Evolutionary conservation across 2,329 filamentous ascomycete species (phyloP).

Genomic region (Arthrobotrys musiformis): DNA sequence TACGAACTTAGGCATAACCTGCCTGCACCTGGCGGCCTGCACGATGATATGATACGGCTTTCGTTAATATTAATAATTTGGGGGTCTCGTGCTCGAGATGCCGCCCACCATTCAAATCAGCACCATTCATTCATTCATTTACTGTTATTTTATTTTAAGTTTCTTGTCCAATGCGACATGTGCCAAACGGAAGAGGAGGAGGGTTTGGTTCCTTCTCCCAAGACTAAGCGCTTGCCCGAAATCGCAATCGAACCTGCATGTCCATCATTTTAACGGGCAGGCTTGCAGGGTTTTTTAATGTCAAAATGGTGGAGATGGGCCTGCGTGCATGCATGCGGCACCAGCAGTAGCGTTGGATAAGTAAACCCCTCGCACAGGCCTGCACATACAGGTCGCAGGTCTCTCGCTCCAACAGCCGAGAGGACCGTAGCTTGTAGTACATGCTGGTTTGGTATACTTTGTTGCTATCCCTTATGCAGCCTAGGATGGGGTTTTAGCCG

Average conservation of each 20-base stretch:
- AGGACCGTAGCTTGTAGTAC: neutral
- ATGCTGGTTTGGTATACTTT: no score
- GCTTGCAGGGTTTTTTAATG: neutral
- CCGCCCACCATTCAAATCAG: neutral
- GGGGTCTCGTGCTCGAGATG: neutral
- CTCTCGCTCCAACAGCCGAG: conserved; percentile 23
- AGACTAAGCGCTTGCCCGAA: conserved; percentile 39
- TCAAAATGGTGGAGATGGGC: conserved; percentile 6
- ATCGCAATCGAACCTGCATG: conserved; percentile 14
- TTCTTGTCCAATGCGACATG: neutral
- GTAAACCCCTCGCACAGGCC: neutral
- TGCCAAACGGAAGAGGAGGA: neutral
- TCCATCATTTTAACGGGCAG: conserved; percentile 3
- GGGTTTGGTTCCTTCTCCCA: neutral
- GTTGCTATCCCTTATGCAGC: conserved; percentile 4
- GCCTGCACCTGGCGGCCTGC: no score
- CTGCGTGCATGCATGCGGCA: conserved; percentile 7
- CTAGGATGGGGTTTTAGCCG: conserved; percentile 20
- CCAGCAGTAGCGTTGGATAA: conserved; percentile 8
- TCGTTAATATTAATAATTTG: neutral
- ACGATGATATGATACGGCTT: neutral
- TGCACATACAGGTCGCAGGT: neutral
- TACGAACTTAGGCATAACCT: conserved; percentile 11
- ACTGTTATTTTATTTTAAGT: conserved; percentile 1
- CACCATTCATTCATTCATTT: neutral